Conservation (phyloP, 257 asterid species). For the Salvia splendens region DNA sequence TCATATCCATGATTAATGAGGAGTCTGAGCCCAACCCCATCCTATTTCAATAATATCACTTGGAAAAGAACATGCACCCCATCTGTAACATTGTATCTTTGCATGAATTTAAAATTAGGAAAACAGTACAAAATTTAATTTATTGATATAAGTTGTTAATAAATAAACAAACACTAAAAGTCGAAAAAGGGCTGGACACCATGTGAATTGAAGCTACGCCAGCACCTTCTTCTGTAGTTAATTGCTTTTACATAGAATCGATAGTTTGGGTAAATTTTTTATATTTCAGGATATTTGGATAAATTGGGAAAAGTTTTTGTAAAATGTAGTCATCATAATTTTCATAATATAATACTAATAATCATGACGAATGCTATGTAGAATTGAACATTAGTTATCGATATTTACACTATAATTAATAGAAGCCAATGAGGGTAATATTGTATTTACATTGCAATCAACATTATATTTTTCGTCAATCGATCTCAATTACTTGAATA, state of each 20-base stretch:
- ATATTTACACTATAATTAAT: no score
- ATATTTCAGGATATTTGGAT: no score
- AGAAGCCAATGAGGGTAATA: no score
- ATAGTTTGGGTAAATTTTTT: no score
- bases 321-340: no score
- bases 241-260: conserved; percentile 22
- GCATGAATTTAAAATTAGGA: conserved; percentile 26
- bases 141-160: conserved; percentile 37
- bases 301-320: no score
- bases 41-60: conserved; percentile 29
- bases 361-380: no score
- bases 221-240: conserved; percentile 43
- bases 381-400: no score
- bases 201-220: conserved; percentile 48
- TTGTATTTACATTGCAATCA: neutral
- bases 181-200: conserved; percentile 44
- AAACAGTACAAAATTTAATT: conserved; percentile 21
- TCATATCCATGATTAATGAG: conserved; percentile 37
- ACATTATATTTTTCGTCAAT: neutral
- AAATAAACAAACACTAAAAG: conserved; percentile 39
- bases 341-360: no score
- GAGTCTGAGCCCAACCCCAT: conserved; percentile 27
- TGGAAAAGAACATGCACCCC: conserved; percentile 66
- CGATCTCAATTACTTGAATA: neutral
- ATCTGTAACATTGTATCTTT: conserved; percentile 47